Evolutionary conservation across 345 rosid species (phyloP).

Genomic region (Eutrema heterophyllum): DNA sequence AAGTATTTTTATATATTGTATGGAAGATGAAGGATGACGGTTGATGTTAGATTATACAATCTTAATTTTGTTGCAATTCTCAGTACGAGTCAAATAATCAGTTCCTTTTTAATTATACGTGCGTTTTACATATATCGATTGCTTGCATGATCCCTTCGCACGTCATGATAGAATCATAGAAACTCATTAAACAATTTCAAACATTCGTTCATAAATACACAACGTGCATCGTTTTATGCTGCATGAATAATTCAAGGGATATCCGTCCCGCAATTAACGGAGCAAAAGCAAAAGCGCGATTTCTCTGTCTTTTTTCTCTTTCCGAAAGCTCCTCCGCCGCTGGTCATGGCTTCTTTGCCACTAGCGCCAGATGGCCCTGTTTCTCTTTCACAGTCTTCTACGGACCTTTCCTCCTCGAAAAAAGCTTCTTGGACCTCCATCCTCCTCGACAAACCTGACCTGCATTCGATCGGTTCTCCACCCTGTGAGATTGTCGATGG

Average conservation of each 20-base stretch:
- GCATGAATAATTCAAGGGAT: background rate
- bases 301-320: no score
- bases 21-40: background rate
- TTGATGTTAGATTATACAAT: background rate
- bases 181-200: background rate
- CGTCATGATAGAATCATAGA: background rate
- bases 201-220: background rate
- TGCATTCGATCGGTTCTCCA: no score
- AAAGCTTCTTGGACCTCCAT: no score
- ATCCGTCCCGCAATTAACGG: no score
- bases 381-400: no score
- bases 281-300: no score
- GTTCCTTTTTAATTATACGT: background rate
- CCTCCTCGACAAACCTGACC: no score
- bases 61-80: background rate
- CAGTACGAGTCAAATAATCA: background rate
- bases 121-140: background rate
- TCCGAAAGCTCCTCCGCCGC: no score
- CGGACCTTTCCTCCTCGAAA: no score
- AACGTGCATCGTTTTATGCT: constrained; percentile 10
- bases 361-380: no score
- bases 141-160: background rate
- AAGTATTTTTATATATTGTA: background rate
- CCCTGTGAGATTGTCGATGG: no score
- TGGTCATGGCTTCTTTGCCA: no score